Evolutionary conservation across 192 early-diverging fungal species (phyloP).

Genomic region (Chytriomyces sp.): DNA sequence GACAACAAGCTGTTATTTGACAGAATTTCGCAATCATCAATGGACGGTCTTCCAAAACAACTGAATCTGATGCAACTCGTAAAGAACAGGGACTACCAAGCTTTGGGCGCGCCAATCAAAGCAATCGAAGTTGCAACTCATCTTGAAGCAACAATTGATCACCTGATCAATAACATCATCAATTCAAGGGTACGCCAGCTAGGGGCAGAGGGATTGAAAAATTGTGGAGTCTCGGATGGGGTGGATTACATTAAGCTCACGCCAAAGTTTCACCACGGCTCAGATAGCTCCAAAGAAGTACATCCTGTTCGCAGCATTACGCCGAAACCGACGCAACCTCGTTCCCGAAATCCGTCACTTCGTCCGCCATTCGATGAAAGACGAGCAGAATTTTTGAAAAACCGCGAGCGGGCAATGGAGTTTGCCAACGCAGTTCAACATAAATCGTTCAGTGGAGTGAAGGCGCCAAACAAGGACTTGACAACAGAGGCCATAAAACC

Average conservation of each 20-base stretch:
- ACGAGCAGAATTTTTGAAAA: background rate
- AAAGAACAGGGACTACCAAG: conserved; percentile 21
- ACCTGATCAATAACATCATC: conserved; percentile 23
- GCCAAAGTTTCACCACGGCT: background rate
- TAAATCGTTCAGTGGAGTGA: background rate
- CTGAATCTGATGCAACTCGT: conserved; percentile 9
- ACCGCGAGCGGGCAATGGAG: background rate
- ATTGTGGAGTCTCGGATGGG: background rate
- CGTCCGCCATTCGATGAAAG: background rate
- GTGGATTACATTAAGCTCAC: conserved; percentile 21
- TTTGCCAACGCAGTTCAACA: background rate
- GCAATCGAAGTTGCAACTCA: conserved; percentile 24
- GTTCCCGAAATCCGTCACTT: background rate
- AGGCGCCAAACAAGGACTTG: background rate
- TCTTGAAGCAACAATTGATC: conserved; percentile 31
- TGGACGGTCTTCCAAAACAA: background rate
- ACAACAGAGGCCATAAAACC: background rate
- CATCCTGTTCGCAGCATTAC: background rate
- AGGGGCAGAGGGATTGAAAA: conserved; percentile 3
- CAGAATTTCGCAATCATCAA: background rate
- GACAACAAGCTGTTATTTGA: conserved; percentile 13
- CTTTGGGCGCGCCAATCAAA: conserved; percentile 5
- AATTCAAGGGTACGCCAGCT: conserved; percentile 17
- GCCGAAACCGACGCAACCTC: background rate
- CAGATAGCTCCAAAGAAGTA: background rate